phyloP scores from a whole-genome alignment of 148 eudicot genomes.

The Cornus suecica region DNA sequence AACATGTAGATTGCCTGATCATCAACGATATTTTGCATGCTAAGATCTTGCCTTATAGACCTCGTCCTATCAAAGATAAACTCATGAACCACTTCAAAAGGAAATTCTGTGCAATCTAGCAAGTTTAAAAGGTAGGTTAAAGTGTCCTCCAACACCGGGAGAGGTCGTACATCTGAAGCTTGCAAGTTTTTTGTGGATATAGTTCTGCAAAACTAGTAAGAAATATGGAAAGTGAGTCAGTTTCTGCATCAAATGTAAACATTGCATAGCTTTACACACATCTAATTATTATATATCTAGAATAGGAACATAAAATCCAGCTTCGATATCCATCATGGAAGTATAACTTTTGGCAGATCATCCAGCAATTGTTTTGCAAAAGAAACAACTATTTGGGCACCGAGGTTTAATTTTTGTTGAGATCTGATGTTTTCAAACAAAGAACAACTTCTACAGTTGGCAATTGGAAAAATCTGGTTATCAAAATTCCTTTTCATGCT shows the following conservation, averaged over 20 bases:
- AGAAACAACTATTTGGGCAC: too few species aligned
- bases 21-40: constrained; percentile 68
- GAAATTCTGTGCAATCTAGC: constrained; percentile 52
- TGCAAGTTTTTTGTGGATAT: constrained; percentile 60
- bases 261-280: constrained; percentile 2
- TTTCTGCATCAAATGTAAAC: constrained; percentile 4
- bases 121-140: constrained; percentile 67
- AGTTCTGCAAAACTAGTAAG: constrained; percentile 90
- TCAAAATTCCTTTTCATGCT: too few species aligned
- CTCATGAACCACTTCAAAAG: constrained; percentile 85
- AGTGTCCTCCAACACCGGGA: constrained; percentile 72
- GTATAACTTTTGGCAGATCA: neutral
- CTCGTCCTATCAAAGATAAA: constrained; percentile 88
- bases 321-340: neutral
- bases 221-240: constrained; percentile 13
- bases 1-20: constrained; percentile 60
- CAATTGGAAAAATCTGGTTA: too few species aligned
- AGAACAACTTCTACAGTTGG: too few species aligned
- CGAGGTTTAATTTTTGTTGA: too few species aligned
- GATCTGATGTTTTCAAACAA: too few species aligned
- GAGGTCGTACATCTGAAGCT: constrained; percentile 74
- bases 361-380: too few species aligned
- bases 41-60: constrained; percentile 95
- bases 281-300: neutral
- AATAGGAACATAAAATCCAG: neutral